These are phyloP conservation scores for Paraphoma sp. DNA, from an alignment of 2,329 filamentous ascomycete species.

Conservation along the genomic window DNA sequence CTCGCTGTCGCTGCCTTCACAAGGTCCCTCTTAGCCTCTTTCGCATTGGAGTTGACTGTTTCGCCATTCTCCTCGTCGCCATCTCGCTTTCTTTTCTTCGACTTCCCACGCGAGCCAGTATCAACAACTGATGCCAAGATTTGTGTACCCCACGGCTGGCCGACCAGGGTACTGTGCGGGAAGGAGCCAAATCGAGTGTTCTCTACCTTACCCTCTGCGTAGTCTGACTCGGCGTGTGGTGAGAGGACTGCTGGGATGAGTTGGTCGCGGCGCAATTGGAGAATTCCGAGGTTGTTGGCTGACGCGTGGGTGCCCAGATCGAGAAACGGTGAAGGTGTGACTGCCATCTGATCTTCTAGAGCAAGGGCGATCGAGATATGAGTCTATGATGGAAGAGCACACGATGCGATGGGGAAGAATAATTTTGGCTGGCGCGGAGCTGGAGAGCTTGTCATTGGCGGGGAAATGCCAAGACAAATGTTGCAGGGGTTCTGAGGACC, in stretches of 20 bases:
- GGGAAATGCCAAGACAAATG: constrained; percentile 30
- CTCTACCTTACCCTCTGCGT: constrained; percentile 60
- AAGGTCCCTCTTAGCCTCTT: constrained; percentile 43
- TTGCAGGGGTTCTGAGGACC: constrained; percentile 24
- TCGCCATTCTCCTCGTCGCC: constrained; percentile 39
- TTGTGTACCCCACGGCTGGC: constrained; percentile 88
- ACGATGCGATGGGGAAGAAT: neutral
- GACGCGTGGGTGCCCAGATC: constrained; percentile 69
- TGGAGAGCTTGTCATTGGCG: constrained; percentile 31
- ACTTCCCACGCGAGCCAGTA: constrained; percentile 82
- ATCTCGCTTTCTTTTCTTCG: constrained; percentile 56
- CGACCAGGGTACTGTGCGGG: constrained; percentile 62
- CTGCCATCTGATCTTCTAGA: constrained; percentile 23
- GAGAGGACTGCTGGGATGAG: constrained; percentile 73
- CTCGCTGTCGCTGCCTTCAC: constrained; percentile 58
- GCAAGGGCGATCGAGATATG: neutral
- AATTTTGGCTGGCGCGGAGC: constrained; percentile 33
- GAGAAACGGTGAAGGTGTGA: constrained; percentile 74
- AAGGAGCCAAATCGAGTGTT: constrained; percentile 93
- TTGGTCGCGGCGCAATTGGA: constrained; percentile 88
- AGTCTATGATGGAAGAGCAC: neutral
- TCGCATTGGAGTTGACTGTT: constrained; percentile 17
- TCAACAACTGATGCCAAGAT: constrained; percentile 88
- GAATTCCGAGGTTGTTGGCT: constrained; percentile 74
- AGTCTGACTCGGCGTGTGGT: constrained; percentile 46